Conservation (phyloP, 805 yeast species). For the Wickerhamiella cacticola region DNA sequence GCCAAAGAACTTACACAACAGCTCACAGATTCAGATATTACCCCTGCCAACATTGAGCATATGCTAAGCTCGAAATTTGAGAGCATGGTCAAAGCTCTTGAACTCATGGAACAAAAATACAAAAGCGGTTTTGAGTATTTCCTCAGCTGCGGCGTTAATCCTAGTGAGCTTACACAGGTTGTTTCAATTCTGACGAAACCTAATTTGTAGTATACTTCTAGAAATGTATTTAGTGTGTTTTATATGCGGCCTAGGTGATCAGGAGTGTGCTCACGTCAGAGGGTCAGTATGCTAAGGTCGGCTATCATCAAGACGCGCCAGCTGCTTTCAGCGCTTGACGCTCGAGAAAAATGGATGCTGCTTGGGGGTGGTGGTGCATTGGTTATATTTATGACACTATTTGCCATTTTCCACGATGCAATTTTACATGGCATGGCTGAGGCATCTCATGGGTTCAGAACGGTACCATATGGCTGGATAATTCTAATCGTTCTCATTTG, state of each 20-base stretch:
- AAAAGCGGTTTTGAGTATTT: constrained; percentile 45
- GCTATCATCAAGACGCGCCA: background rate
- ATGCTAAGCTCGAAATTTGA: constrained; percentile 55
- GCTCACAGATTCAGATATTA: constrained; percentile 25
- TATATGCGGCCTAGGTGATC: no score
- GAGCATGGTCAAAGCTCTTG: constrained; percentile 54
- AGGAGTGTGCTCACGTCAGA: constrained; percentile 3
- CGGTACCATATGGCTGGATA: constrained; percentile 28
- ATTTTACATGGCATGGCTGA: constrained; percentile 27
- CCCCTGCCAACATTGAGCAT: constrained; percentile 43
- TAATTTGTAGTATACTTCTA: background rate
- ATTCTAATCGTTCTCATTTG: constrained; percentile 43
- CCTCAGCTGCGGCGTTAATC: background rate
- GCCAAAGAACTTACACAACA: background rate
- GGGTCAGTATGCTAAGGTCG: background rate
- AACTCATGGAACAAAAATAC: constrained; percentile 38
- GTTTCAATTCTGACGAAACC: background rate
- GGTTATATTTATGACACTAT: constrained; percentile 19
- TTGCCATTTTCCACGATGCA: constrained; percentile 28
- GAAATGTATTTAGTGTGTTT: no score
- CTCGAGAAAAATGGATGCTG: constrained; percentile 18
- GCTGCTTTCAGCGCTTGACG: constrained; percentile 19
- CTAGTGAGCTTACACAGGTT: background rate
- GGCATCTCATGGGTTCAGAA: constrained; percentile 26
- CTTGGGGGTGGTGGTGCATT: constrained; percentile 20